These are phyloP conservation scores for Boletus edulis DNA, from an alignment of 768 basidiomycete genomes.

Conservation along the genomic window DNA sequence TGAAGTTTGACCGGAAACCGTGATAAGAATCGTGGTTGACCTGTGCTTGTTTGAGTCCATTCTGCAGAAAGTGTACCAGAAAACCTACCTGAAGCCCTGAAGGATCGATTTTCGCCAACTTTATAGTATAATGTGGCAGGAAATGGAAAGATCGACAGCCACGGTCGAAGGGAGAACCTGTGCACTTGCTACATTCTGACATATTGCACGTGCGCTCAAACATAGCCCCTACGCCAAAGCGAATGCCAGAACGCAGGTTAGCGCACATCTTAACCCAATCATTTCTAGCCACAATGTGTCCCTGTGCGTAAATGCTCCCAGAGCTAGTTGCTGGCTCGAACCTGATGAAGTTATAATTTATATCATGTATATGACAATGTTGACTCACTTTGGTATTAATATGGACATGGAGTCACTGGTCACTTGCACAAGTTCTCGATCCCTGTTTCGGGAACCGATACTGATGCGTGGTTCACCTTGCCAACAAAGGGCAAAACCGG, in stretches of 20 bases:
- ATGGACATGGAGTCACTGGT: slow-evolving; percentile 77
- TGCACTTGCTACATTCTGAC: slow-evolving; percentile 60
- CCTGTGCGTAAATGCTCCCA: slow-evolving; percentile 17
- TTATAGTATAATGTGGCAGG: slow-evolving; percentile 74
- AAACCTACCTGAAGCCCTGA: slow-evolving; percentile 49
- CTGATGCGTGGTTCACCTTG: slow-evolving; percentile 68
- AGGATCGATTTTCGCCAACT: slow-evolving; percentile 45
- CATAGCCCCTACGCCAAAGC: slow-evolving; percentile 81
- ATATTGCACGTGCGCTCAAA: slow-evolving; percentile 78
- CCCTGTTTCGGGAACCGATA: slow-evolving; percentile 67
- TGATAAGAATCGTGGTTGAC: slow-evolving; percentile 70
- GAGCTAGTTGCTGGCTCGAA: slow-evolving; percentile 15
- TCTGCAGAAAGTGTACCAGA: not conserved
- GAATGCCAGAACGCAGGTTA: slow-evolving; percentile 77
- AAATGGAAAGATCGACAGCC: slow-evolving; percentile 80
- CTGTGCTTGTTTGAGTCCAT: slow-evolving; percentile 25
- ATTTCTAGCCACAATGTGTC: slow-evolving; percentile 19
- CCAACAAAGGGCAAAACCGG: slow-evolving; percentile 88
- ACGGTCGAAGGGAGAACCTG: slow-evolving; percentile 65
- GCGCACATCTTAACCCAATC: slow-evolving; percentile 74
- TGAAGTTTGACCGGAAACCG: slow-evolving; percentile 90
- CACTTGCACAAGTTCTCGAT: slow-evolving; percentile 81
- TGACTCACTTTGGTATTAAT: slow-evolving; percentile 80
- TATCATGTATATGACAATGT: not conserved
- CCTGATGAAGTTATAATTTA: slow-evolving; percentile 11